These are phyloP conservation scores for Circinella umbellata DNA, from an alignment of 371 early-diverging fungal species.

Conservation along the genomic window DNA sequence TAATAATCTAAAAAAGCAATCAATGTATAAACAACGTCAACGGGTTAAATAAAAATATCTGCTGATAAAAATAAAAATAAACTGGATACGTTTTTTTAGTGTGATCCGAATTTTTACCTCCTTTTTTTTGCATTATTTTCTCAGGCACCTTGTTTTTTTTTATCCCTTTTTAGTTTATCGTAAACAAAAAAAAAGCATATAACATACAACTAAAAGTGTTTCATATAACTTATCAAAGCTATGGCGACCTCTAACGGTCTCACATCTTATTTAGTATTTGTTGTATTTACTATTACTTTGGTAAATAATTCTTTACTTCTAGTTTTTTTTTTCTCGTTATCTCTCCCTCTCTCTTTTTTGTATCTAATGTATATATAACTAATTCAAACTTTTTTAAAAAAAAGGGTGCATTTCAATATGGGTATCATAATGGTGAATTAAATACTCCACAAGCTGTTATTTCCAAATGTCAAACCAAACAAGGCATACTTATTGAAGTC, in stretches of 20 bases:
- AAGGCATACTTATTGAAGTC: slow-evolving; percentile 15
- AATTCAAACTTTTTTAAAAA: slow-evolving; percentile 9
- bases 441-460: slow-evolving; percentile 79
- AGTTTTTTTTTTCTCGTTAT: background rate
- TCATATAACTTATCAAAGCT: background rate
- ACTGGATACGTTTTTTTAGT: background rate
- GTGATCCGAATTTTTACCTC: background rate
- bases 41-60: slow-evolving; percentile 4
- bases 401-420: slow-evolving; percentile 76
- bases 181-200: background rate
- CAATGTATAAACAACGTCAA: slow-evolving; percentile 7
- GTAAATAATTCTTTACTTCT: slow-evolving; percentile 25
- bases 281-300: slow-evolving; percentile 41
- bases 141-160: background rate
- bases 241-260: slow-evolving; percentile 20
- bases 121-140: background rate
- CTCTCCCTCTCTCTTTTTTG: background rate
- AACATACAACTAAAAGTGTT: background rate
- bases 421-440: slow-evolving; percentile 84
- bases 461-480: slow-evolving; percentile 54
- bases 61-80: background rate
- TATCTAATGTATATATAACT: background rate
- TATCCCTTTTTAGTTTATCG: too few relatives aligned
- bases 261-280: slow-evolving; percentile 44
- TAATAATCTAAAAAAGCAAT: background rate